Evolutionary conservation across 208 protist species (phyloP), one percentile per base, ranked within the genome.

Genomic region (Naegleria lovaniensis): DNA sequence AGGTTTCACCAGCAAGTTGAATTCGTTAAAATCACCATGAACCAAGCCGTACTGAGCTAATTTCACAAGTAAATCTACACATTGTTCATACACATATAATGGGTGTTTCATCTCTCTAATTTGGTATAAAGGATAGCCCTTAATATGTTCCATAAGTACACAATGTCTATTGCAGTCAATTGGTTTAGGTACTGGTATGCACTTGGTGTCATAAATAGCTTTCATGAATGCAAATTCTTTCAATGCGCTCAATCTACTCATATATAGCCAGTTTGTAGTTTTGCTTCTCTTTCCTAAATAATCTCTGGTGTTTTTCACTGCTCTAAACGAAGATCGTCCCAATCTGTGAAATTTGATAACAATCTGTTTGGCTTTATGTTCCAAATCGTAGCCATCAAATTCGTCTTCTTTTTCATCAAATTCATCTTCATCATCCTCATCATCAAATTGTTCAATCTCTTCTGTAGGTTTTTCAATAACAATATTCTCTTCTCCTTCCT

Each of bases 1-100:
- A 5, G 98, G 95, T 25, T 94, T 96, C 67, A 99, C 94, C 91
- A 99, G 97, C 9, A 99, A 86, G 93, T 99, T 99, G 94, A 99
- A 99, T 94, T 99, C 99, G 93, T 99, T 99, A 93, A 99, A 99
- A 94, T 99, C 99, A 88, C 99, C 95, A 93, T 99, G 99, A 79
- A 99, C 97, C 29, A 99, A 95, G 15, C 99, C 98, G 52, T 96
- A 93, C 91, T 96, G 93, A 0, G 96, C 98, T 5, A 99, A 94
- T 91, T 95, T 94, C 36, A 99, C 93, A 90, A 99, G 97, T 16
- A 99, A 92, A 43, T 97, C 95, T 41, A 99, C 95, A 40, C 98
- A 94, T 16, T 96, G 91, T 13, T 94, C 92, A 92, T 98, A 99
- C 19, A 99, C 95, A 48, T 94, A 92, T 16, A 91, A 91, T n/a